Evolutionary conservation across 164 flowering plant genomes (phyloP).

Genomic region (Echeveria elegans): DNA sequence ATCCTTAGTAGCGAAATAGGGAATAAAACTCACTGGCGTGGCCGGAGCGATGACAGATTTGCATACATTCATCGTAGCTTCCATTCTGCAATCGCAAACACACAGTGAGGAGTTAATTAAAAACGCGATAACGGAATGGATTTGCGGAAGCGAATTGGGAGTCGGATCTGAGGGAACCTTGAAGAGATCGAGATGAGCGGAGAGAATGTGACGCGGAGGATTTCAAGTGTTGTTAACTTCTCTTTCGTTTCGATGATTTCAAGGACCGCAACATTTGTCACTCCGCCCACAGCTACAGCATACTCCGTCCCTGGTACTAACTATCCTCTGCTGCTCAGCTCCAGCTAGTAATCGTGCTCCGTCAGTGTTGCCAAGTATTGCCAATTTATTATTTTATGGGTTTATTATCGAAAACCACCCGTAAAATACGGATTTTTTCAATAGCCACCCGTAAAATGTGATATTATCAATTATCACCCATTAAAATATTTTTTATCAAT

Average conservation of each 20-base stretch:
- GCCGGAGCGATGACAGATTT: conserved; percentile 35
- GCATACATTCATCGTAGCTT: conserved; percentile 34
- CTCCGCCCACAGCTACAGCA: too few relatives aligned
- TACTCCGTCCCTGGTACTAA: too few relatives aligned
- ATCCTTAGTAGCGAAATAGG: too few relatives aligned
- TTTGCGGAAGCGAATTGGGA: neutral
- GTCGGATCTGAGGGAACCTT: neutral
- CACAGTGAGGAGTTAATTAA: neutral
- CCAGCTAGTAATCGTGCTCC: too few relatives aligned
- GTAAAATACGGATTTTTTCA: too few relatives aligned
- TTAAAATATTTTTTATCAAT: too few relatives aligned
- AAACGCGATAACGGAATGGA: neutral
- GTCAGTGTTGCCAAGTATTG: too few relatives aligned
- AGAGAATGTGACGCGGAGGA: neutral
- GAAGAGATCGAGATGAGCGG: neutral
- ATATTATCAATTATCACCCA: too few relatives aligned
- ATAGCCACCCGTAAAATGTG: too few relatives aligned
- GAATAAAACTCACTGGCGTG: neutral
- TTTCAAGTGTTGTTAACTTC: neutral
- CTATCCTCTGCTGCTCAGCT: too few relatives aligned
- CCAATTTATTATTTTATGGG: too few relatives aligned
- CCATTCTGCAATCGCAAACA: conserved; percentile 24
- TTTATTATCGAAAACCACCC: too few relatives aligned
- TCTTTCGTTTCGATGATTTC: neutral
- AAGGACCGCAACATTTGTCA: neutral